Conservation (phyloP, 129 eudicot species). For the Rutidosis leptorrhynchoides region DNA sequence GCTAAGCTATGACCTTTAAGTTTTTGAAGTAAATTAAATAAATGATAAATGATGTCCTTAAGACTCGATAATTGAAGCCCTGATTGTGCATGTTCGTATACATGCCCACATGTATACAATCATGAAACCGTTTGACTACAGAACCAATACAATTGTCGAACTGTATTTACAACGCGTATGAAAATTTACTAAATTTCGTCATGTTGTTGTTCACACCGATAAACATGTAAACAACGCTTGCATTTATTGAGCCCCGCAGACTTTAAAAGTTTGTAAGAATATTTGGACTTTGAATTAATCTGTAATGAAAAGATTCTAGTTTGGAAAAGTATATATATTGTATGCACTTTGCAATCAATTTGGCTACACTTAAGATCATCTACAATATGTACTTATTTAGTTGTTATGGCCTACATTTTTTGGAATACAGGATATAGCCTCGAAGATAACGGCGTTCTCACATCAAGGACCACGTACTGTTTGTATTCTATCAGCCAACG, state of each 20-base stretch:
- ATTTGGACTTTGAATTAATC: not conserved
- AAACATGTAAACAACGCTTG: not conserved
- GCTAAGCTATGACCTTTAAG: not conserved
- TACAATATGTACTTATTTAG: not conserved
- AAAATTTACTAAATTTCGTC: not conserved
- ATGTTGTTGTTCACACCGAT: not conserved
- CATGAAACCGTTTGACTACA: not conserved
- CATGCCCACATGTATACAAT: not conserved
- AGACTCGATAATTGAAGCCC: no score
- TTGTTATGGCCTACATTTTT: constrained; percentile 7
- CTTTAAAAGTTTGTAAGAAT: not conserved
- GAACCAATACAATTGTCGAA: not conserved
- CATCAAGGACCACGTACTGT: constrained; percentile 95
- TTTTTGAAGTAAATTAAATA: no score
- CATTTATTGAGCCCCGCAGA: not conserved
- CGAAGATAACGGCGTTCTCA: constrained; percentile 72
- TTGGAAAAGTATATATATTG: not conserved
- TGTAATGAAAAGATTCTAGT: no score
- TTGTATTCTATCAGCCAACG: constrained; percentile 89
- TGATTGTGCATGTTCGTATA: no score
- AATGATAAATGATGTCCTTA: no score
- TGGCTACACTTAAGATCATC: not conserved
- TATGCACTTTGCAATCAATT: not conserved
- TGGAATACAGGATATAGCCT: constrained; percentile 68
- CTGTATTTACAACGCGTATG: not conserved